These are phyloP conservation scores for Mucor mucedo DNA, from an alignment of 371 early-diverging fungal genomes.

Conservation along the genomic window DNA sequence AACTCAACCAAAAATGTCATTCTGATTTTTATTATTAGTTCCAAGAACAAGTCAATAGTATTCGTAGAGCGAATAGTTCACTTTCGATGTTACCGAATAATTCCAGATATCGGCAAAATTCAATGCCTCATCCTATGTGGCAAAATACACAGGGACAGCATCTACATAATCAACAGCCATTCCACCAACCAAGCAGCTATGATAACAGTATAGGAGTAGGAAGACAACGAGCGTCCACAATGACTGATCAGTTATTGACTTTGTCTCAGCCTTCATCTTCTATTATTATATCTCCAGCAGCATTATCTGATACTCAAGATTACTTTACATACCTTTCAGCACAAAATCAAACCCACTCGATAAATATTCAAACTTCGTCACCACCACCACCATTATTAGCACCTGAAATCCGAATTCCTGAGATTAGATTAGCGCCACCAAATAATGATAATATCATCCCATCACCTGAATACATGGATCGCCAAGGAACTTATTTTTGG, in stretches of 20 bases:
- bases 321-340: conserved; percentile 48
- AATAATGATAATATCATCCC: conserved; percentile 3
- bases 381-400: conserved; percentile 1
- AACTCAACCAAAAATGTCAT: not conserved
- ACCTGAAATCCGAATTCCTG: conserved; percentile 35
- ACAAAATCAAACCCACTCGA: conserved; percentile 20
- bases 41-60: conserved; percentile 39
- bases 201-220: not conserved
- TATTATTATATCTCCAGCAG: not conserved
- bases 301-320: conserved; percentile 23
- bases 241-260: conserved; percentile 29
- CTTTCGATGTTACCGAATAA: conserved; percentile 3
- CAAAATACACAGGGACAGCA: conserved; percentile 9
- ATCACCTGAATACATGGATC: not conserved
- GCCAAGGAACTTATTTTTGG: not conserved
- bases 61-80: conserved; percentile 38
- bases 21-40: conserved; percentile 27
- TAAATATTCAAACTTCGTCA: conserved; percentile 6
- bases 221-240: conserved; percentile 40
- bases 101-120: conserved; percentile 33
- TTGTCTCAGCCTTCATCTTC: not conserved
- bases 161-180: not conserved
- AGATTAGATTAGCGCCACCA: conserved; percentile 47
- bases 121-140: conserved; percentile 41
- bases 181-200: conserved; percentile 1